Evolutionary conservation across 2,329 filamentous ascomycete species (phyloP), one percentile per base, ranked within the genome.

Genomic region (Phaeomoniella chlamydospora): DNA sequence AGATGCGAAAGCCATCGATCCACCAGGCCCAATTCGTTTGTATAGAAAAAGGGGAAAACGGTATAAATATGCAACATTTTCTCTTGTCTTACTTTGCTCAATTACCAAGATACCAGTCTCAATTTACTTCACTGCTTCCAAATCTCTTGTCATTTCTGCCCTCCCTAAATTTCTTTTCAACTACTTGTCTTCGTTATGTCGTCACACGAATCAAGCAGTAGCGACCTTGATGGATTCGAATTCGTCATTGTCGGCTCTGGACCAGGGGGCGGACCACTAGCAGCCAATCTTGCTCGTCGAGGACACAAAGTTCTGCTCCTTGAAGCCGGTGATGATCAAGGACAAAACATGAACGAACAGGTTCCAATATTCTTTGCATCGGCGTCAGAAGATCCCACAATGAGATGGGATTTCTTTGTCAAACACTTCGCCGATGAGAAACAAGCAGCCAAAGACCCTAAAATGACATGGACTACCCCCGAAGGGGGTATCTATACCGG

Each of bases 401-500:
- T 56, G 19, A 36, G 44, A 3, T 58, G 54, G 55, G 50, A 58
- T 39, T 55, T 52, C 39, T 57, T 53, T 34, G 53, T 54, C 17
- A 50, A 47, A n/a, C 54, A 57, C 42, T 54, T 55, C 34, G 39
- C 37, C 22, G 46, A 59, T 37, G 47, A 50, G 5, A 39, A 47
- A n/a, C 41, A 45, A 10, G 47, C 54, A 37, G 43, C 41, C 10
- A 41, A 46, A 15, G 50, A 57, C 41, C 52, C 52, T 32, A 57
- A 62, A 37, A 53, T 60, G 32, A 57, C 62, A 6, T 58, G 47
- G 49, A 54, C 44, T 53, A 64, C 51, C 0, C 57, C 64, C 0
- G 53, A 66, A 33, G 70, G 70, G 11, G 49, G 53, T 2, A 52
- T 64, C 18, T 75, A 75, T 46, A 67, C 63, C 12, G 72, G 73